A percentile compares a stretch with the other conserved stretches of the same genome.
These are phyloP conservation scores for Echria macrotheca DNA, from an alignment of 495 filamentous ascomycete genomes.

Conservation along the genomic window DNA sequence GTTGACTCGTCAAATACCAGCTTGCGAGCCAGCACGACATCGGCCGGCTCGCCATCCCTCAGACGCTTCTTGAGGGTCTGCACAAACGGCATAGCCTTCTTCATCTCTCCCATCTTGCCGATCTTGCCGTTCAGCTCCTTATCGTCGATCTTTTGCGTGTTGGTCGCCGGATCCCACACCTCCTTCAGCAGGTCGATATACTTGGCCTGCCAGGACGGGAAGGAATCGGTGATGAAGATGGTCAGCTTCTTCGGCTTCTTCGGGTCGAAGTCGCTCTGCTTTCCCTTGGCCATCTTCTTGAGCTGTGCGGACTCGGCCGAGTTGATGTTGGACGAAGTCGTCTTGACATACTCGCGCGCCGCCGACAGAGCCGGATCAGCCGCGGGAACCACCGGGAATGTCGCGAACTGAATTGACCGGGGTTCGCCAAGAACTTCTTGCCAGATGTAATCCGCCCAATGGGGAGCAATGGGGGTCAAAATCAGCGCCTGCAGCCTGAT, in stretches of 20 bases:
- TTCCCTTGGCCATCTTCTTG: constrained; percentile 87
- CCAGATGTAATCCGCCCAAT: constrained; percentile 95
- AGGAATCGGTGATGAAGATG: constrained; percentile 72
- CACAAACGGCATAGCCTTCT: constrained; percentile 97
- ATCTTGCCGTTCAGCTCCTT: constrained; percentile 71
- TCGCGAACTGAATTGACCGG: constrained; percentile 69
- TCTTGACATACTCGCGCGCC: constrained; percentile 72
- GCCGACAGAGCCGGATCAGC: constrained; percentile 61
- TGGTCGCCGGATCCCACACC: constrained; percentile 37
- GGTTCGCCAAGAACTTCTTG: constrained; percentile 75
- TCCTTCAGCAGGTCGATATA: constrained; percentile 78
- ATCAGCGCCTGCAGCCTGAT: constrained; percentile 65
- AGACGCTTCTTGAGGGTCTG: constrained; percentile 80
- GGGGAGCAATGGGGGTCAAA: constrained; percentile 69
- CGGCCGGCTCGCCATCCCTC: constrained; percentile 49
- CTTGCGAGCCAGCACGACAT: constrained; percentile 71
- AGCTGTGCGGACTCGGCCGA: constrained; percentile 74
- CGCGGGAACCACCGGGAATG: constrained; percentile 67
- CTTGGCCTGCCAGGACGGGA: constrained; percentile 84
- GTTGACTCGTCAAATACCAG: constrained; percentile 79
- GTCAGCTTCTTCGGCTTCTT: constrained; percentile 87
- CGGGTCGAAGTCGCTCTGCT: constrained; percentile 72
- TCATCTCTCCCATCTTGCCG: constrained; percentile 77
- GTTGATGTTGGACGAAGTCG: constrained; percentile 71
- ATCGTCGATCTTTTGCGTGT: constrained; percentile 57